Evolutionary conservation across 768 basidiomycete species (phyloP).

Genomic region (Mycena latifolia): DNA sequence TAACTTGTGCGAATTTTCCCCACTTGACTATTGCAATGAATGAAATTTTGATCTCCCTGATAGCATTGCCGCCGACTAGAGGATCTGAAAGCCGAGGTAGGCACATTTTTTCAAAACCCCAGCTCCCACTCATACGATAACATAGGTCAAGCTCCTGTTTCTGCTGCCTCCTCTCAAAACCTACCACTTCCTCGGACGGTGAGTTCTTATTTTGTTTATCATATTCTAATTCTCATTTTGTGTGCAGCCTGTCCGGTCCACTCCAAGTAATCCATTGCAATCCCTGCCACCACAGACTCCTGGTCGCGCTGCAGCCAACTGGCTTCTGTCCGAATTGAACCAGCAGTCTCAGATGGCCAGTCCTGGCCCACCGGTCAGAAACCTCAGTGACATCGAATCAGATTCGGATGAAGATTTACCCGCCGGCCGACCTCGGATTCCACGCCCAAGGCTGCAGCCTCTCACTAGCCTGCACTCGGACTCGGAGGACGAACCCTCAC

Average conservation of each 20-base stretch:
- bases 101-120: slow-evolving; percentile 11
- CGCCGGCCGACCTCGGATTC: slow-evolving; percentile 12
- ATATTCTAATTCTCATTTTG: slow-evolving; percentile 3
- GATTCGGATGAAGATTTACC: slow-evolving; percentile 9
- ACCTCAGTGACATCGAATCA: slow-evolving; percentile 4
- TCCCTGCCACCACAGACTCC: slow-evolving; percentile 19
- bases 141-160: slow-evolving; percentile 9
- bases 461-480: slow-evolving; percentile 15
- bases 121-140: slow-evolving; percentile 15
- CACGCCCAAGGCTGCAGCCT: slow-evolving; percentile 8
- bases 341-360: slow-evolving; percentile 14
- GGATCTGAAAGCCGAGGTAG: slow-evolving; percentile 13
- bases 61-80: slow-evolving; percentile 13
- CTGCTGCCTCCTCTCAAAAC: slow-evolving; percentile 9
- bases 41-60: slow-evolving; percentile 10
- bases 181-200: slow-evolving; percentile 10
- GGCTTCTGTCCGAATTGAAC: slow-evolving; percentile 14
- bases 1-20: slow-evolving; percentile 14
- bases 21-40: slow-evolving; percentile 4
- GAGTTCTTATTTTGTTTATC: slow-evolving; percentile 8
- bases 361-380: slow-evolving; percentile 14
- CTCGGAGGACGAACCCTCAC: slow-evolving; percentile 13
- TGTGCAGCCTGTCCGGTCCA: slow-evolving; percentile 11
- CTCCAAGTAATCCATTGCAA: slow-evolving; percentile 9
- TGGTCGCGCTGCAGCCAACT: slow-evolving; percentile 17